These are phyloP conservation scores for Tardiomyces blankii DNA, from an alignment of 1,139 yeast species.

Conservation along the genomic window DNA sequence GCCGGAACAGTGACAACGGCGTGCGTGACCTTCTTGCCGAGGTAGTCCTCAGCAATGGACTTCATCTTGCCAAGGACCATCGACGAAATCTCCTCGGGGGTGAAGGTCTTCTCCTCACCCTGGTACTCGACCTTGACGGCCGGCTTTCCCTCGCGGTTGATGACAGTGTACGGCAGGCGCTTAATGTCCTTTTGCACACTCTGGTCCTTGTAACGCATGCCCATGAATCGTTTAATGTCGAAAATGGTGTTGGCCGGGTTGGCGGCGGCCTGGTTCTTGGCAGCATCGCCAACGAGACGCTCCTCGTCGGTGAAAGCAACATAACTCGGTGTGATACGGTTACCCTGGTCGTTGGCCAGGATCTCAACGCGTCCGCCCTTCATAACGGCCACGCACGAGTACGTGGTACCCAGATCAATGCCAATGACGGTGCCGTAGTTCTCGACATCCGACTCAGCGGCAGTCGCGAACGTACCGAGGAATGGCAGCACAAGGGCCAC, in stretches of 20 bases:
- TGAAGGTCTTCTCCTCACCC: conserved; percentile 59
- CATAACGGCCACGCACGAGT: conserved; percentile 94
- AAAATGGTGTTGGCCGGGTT: conserved; percentile 72
- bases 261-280: conserved; percentile 84
- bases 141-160: conserved; percentile 67
- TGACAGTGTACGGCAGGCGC: conserved; percentile 65
- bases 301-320: conserved; percentile 80
- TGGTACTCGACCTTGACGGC: conserved; percentile 60
- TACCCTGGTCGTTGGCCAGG: conserved; percentile 91
- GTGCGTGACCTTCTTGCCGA: conserved; percentile 81
- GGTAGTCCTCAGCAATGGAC: conserved; percentile 83
- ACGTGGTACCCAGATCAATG: conserved; percentile 82
- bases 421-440: conserved; percentile 67
- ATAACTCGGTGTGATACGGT: conserved; percentile 86
- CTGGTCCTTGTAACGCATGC: conserved; percentile 64
- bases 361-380: conserved; percentile 86
- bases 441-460: conserved; percentile 36
- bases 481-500: conserved; percentile 12
- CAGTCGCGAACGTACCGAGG: conserved; percentile 23
- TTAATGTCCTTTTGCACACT: conserved; percentile 74
- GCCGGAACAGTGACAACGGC: conserved; percentile 98
- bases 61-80: conserved; percentile 91
- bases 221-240: conserved; percentile 81
- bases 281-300: conserved; percentile 90
- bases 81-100: conserved; percentile 87